A percentile compares a stretch with the other conserved stretches of the same genome.
phyloP scores from a whole-genome alignment of 306 rosid species.

The Alnus rubra region DNA sequence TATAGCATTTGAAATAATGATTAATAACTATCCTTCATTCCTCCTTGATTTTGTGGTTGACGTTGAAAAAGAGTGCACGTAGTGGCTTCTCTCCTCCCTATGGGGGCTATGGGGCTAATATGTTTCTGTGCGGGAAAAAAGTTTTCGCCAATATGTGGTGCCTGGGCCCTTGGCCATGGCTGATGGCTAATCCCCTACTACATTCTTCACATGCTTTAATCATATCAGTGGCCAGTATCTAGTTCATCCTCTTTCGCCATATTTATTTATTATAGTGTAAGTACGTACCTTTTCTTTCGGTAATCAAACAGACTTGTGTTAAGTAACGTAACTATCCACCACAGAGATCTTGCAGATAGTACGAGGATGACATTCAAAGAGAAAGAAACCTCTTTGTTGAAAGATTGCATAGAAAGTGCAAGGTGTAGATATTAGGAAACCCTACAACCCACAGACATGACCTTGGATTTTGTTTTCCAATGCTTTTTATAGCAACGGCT shows the following conservation, averaged over 20 bases:
- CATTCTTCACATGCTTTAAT: constrained; percentile 10
- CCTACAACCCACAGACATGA: background rate
- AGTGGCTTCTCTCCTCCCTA: background rate
- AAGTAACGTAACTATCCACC: background rate
- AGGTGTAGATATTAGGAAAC: background rate
- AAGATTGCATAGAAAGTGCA: background rate
- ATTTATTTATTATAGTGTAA: too few species aligned
- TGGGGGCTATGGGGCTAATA: background rate
- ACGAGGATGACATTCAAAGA: constrained; percentile 18
- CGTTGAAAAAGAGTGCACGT: background rate
- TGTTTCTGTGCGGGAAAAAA: background rate
- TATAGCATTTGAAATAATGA: background rate
- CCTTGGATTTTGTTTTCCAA: background rate
- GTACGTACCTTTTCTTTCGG: background rate
- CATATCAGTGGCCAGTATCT: background rate
- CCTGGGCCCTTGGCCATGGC: background rate
- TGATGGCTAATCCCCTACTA: background rate
- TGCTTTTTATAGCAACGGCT: background rate
- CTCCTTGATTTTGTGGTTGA: constrained; percentile 6
- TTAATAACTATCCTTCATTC: background rate
- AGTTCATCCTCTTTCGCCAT: background rate
- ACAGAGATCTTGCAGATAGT: background rate
- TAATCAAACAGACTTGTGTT: background rate
- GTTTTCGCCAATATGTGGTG: background rate
- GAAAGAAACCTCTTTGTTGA: background rate